These are phyloP conservation scores for Peltaster fructicola DNA, from an alignment of 2,329 filamentous ascomycete genomes.

Conservation along the genomic window DNA sequence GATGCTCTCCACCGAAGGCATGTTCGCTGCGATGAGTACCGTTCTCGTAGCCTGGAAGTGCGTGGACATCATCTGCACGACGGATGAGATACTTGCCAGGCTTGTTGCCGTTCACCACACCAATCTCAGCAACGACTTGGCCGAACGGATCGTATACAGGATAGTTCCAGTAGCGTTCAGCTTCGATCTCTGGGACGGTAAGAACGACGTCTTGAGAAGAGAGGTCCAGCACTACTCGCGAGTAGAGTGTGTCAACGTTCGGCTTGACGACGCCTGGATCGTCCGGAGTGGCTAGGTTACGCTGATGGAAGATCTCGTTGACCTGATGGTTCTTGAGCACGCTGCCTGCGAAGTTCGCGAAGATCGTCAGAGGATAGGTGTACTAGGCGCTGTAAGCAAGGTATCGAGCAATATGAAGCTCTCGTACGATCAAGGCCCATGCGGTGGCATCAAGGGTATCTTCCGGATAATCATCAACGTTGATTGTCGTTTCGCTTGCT, in stretches of 20 bases:
- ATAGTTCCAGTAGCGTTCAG: constrained; percentile 4
- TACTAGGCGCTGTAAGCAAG: constrained; percentile 20
- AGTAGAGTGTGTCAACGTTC: constrained; percentile 6
- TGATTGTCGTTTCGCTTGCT: too few relatives aligned
- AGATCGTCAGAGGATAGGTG: too few relatives aligned
- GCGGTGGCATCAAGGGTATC: too few relatives aligned
- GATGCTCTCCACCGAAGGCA: too few relatives aligned
- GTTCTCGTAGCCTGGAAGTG: too few relatives aligned
- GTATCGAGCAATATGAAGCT: neutral
- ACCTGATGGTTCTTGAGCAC: constrained; percentile 1
- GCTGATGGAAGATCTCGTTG: constrained; percentile 5
- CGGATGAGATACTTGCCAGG: constrained; percentile 6
- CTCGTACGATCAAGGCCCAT: too few relatives aligned
- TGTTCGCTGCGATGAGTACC: too few relatives aligned
- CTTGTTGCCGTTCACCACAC: constrained; percentile 3
- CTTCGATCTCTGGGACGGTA: constrained; percentile 4
- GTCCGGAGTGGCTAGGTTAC: constrained; percentile 3
- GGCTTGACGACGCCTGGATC: constrained; percentile 4
- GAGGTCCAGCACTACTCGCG: constrained; percentile 4
- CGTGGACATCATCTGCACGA: constrained; percentile 3
- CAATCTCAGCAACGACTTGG: constrained; percentile 5
- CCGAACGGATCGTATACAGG: constrained; percentile 5
- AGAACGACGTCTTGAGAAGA: constrained; percentile 3
- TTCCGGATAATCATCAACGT: too few relatives aligned
- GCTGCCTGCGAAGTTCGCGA: constrained; percentile 4